Evolutionary conservation across 2,329 filamentous ascomycete species (phyloP), one percentile per base, ranked within the genome.

Genomic region (Metarhizium humberi): DNA sequence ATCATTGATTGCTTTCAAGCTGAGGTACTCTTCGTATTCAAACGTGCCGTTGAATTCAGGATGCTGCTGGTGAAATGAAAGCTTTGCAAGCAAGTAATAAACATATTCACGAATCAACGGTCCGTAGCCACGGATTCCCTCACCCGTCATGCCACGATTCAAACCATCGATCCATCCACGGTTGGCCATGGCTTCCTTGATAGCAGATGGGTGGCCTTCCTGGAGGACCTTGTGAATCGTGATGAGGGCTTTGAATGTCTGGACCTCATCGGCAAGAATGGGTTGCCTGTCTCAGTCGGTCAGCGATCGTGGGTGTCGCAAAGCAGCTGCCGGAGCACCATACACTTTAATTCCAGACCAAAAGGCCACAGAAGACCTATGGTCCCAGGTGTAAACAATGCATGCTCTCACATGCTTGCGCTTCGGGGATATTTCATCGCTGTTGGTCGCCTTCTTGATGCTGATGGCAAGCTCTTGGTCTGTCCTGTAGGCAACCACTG

Each of bases 301-400:
- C 34, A 58, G 57, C 52, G 7, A n/a, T 32, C 18, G 48, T 36
- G 38, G n/a, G 13, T 16, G 30, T n/a, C 32, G 25, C 42, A 47
- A 52, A 13, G 20, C 18, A 45, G 54, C 11, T 38, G 52, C 40
- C 32, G 46, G 51, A 54, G 48, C 48, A 76, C 80, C 87, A 63
- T 81, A 95, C 87, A 97, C 92, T 84, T 99, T 99, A 81, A 99
- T 95, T 69, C 92, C 92, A 56, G 90, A 85, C 94, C 94, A 99
- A 72, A 99, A 99, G 68, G 92, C 90, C 69, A 85, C 80, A 46
- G 92, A 95, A 61, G 88, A 95, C 76, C 95, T 95, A 77, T 99
- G 91, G 74, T 99, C 94, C 94, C 94, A 99, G 57, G 92, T 97
- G 73, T 97, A 97, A 49, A 99, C 92, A 66, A 99, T 99, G 69